Conservation (phyloP, 495 filamentous ascomycete species). For the Penicillium paradoxum region DNA sequence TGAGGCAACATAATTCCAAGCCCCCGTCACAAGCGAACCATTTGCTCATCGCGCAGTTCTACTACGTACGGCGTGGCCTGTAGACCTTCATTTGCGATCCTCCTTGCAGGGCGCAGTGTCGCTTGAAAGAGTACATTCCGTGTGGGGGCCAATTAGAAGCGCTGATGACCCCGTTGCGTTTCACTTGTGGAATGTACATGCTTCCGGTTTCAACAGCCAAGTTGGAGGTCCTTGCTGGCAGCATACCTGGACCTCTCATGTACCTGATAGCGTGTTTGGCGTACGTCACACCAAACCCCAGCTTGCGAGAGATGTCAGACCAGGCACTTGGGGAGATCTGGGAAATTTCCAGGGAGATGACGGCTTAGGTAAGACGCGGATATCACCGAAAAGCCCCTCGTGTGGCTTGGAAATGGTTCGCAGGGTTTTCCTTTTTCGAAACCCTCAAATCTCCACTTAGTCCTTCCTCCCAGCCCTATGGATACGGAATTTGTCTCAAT, state of each 20-base stretch:
- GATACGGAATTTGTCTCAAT: neutral
- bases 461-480: conserved; percentile 2
- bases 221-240: neutral
- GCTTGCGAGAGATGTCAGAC: too few relatives aligned
- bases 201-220: neutral
- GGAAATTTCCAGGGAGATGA: too few relatives aligned
- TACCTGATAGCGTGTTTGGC: neutral
- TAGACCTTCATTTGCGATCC: neutral
- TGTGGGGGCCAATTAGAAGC: neutral
- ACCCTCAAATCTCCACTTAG: neutral
- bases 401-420: neutral
- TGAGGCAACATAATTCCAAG: neutral
- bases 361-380: neutral
- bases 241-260: neutral
- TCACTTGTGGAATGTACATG: neutral
- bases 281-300: neutral
- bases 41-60: neutral
- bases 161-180: neutral
- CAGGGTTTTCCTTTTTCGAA: conserved; percentile 1
- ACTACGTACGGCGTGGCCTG: neutral
- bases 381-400: conserved; percentile 1
- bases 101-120: conserved; percentile 1
- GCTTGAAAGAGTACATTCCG: neutral
- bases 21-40: neutral
- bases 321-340: neutral